Conservation (phyloP, 2,329 filamentous ascomycete species). For the Pseudopyricularia javanii region DNA sequence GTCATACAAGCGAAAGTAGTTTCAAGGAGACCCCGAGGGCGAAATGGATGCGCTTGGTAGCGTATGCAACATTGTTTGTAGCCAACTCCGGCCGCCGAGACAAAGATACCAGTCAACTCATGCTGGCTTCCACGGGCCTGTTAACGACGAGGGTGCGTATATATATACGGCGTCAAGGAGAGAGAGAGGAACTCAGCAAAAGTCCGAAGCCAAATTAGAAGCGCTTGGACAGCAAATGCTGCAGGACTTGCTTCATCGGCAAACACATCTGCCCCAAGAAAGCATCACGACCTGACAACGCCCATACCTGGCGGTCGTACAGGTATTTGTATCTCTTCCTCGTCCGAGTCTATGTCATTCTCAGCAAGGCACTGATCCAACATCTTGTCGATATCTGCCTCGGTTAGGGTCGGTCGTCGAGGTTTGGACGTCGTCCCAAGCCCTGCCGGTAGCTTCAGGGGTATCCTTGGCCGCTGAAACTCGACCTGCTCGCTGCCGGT, state of each 20-base stretch:
- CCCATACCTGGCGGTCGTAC: conserved; percentile 5
- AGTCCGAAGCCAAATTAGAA: too few relatives aligned
- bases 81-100: not conserved
- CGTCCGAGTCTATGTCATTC: conserved; percentile 40
- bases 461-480: conserved; percentile 21
- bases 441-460: conserved; percentile 36
- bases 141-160: not conserved
- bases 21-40: not conserved
- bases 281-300: not conserved
- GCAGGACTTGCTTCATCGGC: too few relatives aligned
- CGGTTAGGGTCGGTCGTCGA: conserved; percentile 27
- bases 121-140: not conserved
- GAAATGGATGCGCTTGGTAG: not conserved
- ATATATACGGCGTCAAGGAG: not conserved
- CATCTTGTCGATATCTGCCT: conserved; percentile 48
- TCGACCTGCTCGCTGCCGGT: conserved; percentile 12
- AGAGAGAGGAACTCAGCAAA: not conserved
- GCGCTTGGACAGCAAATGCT: too few relatives aligned
- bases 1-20: not conserved
- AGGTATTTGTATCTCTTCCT: conserved; percentile 42
- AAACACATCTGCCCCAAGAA: not conserved
- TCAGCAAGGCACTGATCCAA: conserved; percentile 36
- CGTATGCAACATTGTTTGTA: not conserved
- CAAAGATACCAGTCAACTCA: not conserved
- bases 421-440: conserved; percentile 26